Conservation (phyloP, 2,329 filamentous ascomycete species). For the Clonostachys chloroleuca region DNA sequence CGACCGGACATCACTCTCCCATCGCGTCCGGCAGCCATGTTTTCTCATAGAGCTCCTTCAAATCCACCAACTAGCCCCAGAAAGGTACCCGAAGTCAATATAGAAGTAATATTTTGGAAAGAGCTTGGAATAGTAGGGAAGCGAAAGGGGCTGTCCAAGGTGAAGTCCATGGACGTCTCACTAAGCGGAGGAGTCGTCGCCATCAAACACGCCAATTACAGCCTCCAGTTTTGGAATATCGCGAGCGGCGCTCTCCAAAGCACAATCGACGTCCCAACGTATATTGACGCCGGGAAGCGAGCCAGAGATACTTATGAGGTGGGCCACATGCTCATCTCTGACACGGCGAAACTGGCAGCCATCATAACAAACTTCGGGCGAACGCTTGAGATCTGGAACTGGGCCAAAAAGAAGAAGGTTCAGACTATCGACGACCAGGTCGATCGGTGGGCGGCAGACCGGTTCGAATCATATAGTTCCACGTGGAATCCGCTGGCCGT, state of each 20-base stretch:
- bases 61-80: no score
- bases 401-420: conserved; percentile 28
- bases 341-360: conserved; percentile 27
- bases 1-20: no score
- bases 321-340: conserved; percentile 33
- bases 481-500: conserved; percentile 24
- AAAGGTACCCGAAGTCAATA: no score
- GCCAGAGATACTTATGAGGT: conserved; percentile 35
- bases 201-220: conserved; percentile 51
- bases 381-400: conserved; percentile 31
- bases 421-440: conserved; percentile 25
- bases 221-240: conserved; percentile 86
- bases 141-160: conserved; percentile 10
- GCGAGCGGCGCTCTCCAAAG: conserved; percentile 72
- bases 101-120: conserved; percentile 6
- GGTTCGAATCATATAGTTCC: conserved; percentile 25
- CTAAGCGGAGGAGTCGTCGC: conserved; percentile 22
- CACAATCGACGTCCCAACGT: conserved; percentile 29
- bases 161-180: conserved; percentile 29
- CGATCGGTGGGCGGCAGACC: conserved; percentile 29
- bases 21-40: no score
- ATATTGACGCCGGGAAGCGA: conserved; percentile 28
- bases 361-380: conserved; percentile 32
- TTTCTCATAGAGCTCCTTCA: no score
- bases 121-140: conserved; percentile 16